These are phyloP conservation scores for Multifurca ochricompacta DNA, from an alignment of 768 basidiomycete genomes.

Conservation along the genomic window DNA sequence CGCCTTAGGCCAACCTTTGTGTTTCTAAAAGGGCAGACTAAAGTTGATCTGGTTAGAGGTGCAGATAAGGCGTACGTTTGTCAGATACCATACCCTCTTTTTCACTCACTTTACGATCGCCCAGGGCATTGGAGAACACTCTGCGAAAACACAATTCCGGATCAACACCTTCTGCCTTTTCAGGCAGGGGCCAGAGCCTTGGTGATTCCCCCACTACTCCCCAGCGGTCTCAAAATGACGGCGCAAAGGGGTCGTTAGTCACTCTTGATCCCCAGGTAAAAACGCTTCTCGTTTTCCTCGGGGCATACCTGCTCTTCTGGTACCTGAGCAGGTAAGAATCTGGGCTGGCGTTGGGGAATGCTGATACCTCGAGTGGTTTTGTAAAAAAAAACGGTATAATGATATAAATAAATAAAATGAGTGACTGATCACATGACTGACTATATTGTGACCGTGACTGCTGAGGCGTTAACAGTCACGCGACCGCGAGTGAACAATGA, in stretches of 20 bases:
- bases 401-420: too few species aligned
- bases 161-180: constrained; percentile 40
- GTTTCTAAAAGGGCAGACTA: constrained; percentile 57
- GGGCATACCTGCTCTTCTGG: constrained; percentile 54
- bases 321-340: constrained; percentile 25
- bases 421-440: too few species aligned
- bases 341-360: neutral
- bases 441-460: too few species aligned
- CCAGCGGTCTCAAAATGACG: constrained; percentile 29
- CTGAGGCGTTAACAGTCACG: constrained; percentile 2
- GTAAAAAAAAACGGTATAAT: neutral
- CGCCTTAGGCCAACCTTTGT: constrained; percentile 70
- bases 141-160: constrained; percentile 45
- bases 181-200: constrained; percentile 68
- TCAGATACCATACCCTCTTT: neutral
- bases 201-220: constrained; percentile 39
- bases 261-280: constrained; percentile 63
- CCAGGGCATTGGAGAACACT: constrained; percentile 54
- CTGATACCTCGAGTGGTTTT: neutral
- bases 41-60: constrained; percentile 67
- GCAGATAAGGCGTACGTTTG: constrained; percentile 53
- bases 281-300: constrained; percentile 53
- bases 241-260: constrained; percentile 32
- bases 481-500: too few species aligned
- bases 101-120: constrained; percentile 4